phyloP scores from a whole-genome alignment of 2,329 filamentous ascomycete species.

The Penicillium paneum region DNA sequence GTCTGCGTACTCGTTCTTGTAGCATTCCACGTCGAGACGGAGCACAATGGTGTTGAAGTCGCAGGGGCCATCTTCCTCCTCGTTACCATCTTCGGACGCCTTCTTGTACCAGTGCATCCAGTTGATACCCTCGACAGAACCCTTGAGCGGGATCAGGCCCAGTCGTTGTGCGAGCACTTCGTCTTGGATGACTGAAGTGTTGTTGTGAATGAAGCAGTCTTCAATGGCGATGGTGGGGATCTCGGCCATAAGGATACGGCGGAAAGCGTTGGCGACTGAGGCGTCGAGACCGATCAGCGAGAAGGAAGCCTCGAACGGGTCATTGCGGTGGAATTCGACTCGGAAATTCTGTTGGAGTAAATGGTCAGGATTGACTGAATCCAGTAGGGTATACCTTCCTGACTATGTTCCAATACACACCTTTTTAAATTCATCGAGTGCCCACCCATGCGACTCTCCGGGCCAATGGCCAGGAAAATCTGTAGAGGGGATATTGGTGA shows the following conservation, averaged over 20 bases:
- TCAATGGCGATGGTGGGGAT: constrained; percentile 93
- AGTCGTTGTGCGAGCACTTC: constrained; percentile 90
- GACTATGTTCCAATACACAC: constrained; percentile 35
- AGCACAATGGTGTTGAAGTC: constrained; percentile 89
- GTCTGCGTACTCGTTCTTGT: constrained; percentile 69
- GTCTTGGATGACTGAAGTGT: constrained; percentile 96
- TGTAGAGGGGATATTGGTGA: constrained; percentile 81
- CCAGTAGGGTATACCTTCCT: not conserved
- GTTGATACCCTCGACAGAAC: constrained; percentile 70
- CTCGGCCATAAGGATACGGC: constrained; percentile 91
- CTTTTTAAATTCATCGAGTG: constrained; percentile 66
- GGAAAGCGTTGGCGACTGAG: constrained; percentile 92
- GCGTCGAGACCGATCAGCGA: constrained; percentile 90
- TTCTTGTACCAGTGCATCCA: constrained; percentile 81
- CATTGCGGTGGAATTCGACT: constrained; percentile 81
- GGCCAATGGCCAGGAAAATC: constrained; percentile 91
- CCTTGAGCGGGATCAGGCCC: constrained; percentile 85
- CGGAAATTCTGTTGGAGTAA: constrained; percentile 56
- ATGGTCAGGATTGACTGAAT: constrained; percentile 3
- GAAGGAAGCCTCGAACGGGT: constrained; percentile 74
- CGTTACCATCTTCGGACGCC: constrained; percentile 59
- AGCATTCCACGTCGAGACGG: constrained; percentile 74
- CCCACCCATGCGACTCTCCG: constrained; percentile 81
- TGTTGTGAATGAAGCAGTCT: constrained; percentile 88
- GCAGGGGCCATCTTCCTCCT: constrained; percentile 47